Conservation (phyloP, 805 yeast species). For the Candida insectalens region DNA sequence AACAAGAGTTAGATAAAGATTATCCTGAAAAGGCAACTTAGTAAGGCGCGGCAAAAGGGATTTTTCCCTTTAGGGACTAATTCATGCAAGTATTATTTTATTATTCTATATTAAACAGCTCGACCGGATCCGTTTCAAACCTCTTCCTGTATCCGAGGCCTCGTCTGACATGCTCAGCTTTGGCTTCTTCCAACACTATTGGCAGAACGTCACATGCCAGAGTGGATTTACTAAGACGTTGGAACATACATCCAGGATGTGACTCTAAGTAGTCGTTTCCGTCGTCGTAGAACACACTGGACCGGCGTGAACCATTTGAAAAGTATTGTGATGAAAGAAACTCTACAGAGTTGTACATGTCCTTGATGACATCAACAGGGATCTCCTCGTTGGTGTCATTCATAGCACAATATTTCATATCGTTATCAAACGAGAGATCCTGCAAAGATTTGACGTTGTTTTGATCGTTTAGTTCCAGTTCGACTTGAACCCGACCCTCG, state of each 20-base stretch:
- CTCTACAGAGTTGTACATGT: constrained; percentile 7
- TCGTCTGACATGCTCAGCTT: background rate
- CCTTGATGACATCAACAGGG: background rate
- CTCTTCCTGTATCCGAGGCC: no score
- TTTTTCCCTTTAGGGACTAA: no score
- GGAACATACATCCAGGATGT: constrained; percentile 16
- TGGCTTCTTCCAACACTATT: constrained; percentile 7
- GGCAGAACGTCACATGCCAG: constrained; percentile 18
- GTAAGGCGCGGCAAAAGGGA: no score
- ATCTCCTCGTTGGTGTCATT: background rate
- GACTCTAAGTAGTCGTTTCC: constrained; percentile 13
- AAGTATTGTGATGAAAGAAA: constrained; percentile 20
- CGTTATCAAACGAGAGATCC: background rate
- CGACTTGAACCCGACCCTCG: constrained; percentile 9
- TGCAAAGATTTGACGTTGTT: background rate
- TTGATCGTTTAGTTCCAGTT: constrained; percentile 1
- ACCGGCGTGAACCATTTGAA: constrained; percentile 17
- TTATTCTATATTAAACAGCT: no score
- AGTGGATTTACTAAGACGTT: constrained; percentile 6
- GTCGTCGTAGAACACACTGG: constrained; percentile 9
- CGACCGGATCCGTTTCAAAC: constrained; percentile 6
- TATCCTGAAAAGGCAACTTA: no score
- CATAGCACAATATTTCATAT: background rate
- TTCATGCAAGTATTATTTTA: no score
- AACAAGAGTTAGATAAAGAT: no score